Base-by-base conservation (phyloP, 768 basidiomycete genomes). In the Leucocoprinus leucothites region DNA sequence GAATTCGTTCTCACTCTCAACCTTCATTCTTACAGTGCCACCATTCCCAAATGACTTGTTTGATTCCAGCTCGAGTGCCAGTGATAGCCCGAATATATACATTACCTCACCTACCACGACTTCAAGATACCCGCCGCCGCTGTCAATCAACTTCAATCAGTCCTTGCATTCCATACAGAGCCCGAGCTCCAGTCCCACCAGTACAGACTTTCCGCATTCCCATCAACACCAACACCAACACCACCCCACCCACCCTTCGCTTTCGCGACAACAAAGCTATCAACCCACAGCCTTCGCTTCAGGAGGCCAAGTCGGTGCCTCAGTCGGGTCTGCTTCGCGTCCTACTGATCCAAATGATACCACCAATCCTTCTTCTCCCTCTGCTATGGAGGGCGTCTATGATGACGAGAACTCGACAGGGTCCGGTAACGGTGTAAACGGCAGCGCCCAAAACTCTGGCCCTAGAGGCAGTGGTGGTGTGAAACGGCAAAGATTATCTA, bases 11-110 rank as follows among this genome's bases (percentile, higher is more conserved):
- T 19, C 36, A 9, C 22, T 19, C 13, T 49, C 19, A 14, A 47
- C 14, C 58, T 31, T 48, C 2, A 38, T 21, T 3, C 55, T 14
- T 3, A n/a, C 54, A 79, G 79, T 81, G 0, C 74, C 77, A 0
- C 72, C 71, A 45, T 78, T 79, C 61, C 76, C 80, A 0, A 58
- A 67, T 5, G 86, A 87, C 54, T 68, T 87, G 2, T 60, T 85
- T 9, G 53, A 48, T 24, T 24, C 25, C 24, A 16, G 8, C 22
- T 36, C 42, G 18, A 55, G 38, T 24, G 84, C 86, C 14, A 64
- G 65, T 21, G 82, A 82, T 6, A 81, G 76, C 51, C 87, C 88
- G 8, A 86, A 88, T 60, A 89, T 91, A 61, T 87, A 78, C 64
- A 76, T 91, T 60, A 91, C 86, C 2, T 84, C 85, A 0, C 86